These are phyloP conservation scores for Leptographium procerum DNA, from an alignment of 2,329 filamentous ascomycete genomes.

Conservation along the genomic window DNA sequence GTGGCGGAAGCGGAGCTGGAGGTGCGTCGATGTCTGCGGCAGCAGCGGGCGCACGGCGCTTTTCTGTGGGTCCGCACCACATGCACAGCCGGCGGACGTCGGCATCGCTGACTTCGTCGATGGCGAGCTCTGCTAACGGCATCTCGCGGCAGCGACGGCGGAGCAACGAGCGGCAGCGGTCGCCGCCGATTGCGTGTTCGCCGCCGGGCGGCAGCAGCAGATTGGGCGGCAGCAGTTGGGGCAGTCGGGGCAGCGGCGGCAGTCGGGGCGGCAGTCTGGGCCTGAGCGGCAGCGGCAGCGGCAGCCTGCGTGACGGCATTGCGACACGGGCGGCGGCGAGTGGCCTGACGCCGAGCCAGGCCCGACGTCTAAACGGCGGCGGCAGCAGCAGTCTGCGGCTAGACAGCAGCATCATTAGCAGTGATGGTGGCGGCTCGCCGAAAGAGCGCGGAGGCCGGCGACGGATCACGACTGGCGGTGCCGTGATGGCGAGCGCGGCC, in stretches of 20 bases:
- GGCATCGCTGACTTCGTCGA: constrained; percentile 12
- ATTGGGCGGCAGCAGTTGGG: constrained; percentile 15
- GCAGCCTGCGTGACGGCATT: constrained; percentile 3
- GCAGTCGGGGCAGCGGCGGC: constrained; percentile 14
- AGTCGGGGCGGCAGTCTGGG: constrained; percentile 17
- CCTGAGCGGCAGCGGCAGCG: constrained; percentile 18
- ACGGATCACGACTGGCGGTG: constrained; percentile 31
- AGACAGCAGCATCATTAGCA: constrained; percentile 10
- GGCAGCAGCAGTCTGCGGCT: constrained; percentile 25
- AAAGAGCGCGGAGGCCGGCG: constrained; percentile 18
- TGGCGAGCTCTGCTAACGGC: constrained; percentile 41
- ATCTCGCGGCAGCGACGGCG: constrained; percentile 40
- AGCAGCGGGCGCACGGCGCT: constrained; percentile 1
- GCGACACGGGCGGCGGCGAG: constrained; percentile 3
- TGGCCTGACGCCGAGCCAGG: too few relatives aligned
- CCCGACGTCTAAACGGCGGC: too few relatives aligned
- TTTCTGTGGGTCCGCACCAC: constrained; percentile 15
- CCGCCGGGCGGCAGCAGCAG: constrained; percentile 24
- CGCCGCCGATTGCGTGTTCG: constrained; percentile 42
- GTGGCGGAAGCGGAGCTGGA: too few relatives aligned
- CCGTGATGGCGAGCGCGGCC: constrained; percentile 14
- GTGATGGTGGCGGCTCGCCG: constrained; percentile 5
- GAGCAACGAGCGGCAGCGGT: constrained; percentile 36
- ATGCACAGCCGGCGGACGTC: constrained; percentile 21
- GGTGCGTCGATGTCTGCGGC: not conserved